Base-by-base conservation (phyloP, 768 basidiomycete genomes). In the Boletus barrowsii region DNA sequence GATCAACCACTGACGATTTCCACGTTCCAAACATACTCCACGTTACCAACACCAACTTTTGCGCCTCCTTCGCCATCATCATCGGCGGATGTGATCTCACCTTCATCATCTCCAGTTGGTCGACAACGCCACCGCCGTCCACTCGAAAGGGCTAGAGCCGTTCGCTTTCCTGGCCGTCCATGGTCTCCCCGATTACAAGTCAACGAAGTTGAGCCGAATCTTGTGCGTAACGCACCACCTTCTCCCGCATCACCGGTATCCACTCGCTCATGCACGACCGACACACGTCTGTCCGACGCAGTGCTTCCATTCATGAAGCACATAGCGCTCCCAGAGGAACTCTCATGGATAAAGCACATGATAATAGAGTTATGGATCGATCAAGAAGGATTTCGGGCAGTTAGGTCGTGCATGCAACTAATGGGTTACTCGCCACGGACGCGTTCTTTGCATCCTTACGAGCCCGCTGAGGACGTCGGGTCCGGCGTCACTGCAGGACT, bases 331-430 rank as follows among this genome's bases (percentile, higher is more conserved):
- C 78, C 76, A 0, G 56, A 65, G 26, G 67, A 75, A 39, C 66
- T 83, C 3, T 62, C 68, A 4, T 87, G 86, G 84, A 75, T 88
- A 11, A 75, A 77, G 57, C 73, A 75, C 39, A 72, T 76, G 29
- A 71, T 70, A 39, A 67, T 92, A 30, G 82, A 87, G 53, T 71
- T 93, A 33, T 79, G 83, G 68, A 84, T 93, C 24, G 92, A 93
- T 64, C 92, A 93, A 67, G 92, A 93, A 72, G 86, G 88, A 4
- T 90, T 90, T 62, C 81, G 90, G 24, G 76, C 79, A 17, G 75
- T 85, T 7, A 74, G 75, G 24, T 83, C 87, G 18, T 67, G 72
- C 9, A 85, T 92, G 72, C 76, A 73, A 56, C 79, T 85, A 45
- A 72, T 76, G n/a, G 82, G 82, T 10, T 81, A 81, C 61, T 71